Evolutionary conservation across 352 stramenopile genomes (phyloP), one percentile per base, ranked within the genome.

Genomic region (Pythium oligandrum): DNA sequence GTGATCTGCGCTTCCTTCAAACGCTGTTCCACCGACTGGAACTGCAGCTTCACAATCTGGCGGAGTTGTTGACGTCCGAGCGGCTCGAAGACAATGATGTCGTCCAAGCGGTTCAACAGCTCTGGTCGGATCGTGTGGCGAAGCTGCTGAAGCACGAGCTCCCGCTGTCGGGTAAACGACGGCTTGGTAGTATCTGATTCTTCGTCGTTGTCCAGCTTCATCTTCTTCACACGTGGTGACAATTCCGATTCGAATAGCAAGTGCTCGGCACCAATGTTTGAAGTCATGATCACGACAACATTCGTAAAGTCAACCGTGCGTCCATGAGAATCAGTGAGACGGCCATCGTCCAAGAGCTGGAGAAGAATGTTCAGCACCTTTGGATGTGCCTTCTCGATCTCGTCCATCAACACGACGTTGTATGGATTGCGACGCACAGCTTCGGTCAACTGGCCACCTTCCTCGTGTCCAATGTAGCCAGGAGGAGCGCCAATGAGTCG

Each of bases 321-420:
- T 49, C 96, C 96, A 61, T 98, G 89, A 34, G 77, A 93, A 66
- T 99, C 97, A 4, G 97, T 99, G 42, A 99, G 63, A 4, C 97
- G 88, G 11, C 97, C 97, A 68, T 99, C 97, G 63, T 99, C 96
- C 2, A 99, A 71, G 6, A 99, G 70, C 74, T 99, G 96, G 6
- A 99, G 68, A 40, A 99, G 59, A 55, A 98, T 78, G 49, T 98
- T 98, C 38, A 98, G 78, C 38, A 99, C 94, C 54, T 98, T 90
- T 6, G 71, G 73, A 63, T 99, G 96, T 4, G 96, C 96, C 67
- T 99, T 99, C 71, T 99, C 96, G 36, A 99, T 95, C 63, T 99
- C 96, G 61, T 99, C 96, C 54, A 99, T 83, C 36, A 99, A 71
- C 4, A 98, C 83, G 46, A 99, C 96, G 17, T 97, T 97, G 73